These are phyloP conservation scores for Lipomyces yamanashiensis DNA, from an alignment of 805 yeast species.

Conservation along the genomic window DNA sequence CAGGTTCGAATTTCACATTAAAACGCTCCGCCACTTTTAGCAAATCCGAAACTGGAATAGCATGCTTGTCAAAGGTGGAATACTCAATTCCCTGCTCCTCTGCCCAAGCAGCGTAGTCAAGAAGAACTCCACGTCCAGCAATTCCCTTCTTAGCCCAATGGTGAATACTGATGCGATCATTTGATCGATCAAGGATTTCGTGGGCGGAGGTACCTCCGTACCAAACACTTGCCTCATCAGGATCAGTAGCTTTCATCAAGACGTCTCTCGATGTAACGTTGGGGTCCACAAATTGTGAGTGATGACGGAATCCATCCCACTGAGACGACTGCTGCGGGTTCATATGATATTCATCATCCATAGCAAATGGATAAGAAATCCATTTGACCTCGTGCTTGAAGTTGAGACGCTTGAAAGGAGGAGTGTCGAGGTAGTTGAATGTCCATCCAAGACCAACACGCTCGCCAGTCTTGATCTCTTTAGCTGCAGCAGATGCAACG, in stretches of 20 bases:
- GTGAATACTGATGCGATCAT: conserved; percentile 35
- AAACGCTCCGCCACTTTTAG: conserved; percentile 34
- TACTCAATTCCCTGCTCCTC: conserved; percentile 37
- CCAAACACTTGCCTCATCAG: conserved; percentile 35
- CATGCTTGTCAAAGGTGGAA: conserved; percentile 33
- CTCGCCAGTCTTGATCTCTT: conserved; percentile 39
- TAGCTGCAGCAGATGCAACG: conserved; percentile 36
- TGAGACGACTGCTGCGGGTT: conserved; percentile 46
- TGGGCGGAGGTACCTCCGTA: conserved; percentile 37
- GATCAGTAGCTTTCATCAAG: conserved; percentile 10
- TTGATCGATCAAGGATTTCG: conserved; percentile 35
- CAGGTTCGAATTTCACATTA: conserved; percentile 36
- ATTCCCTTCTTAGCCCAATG: conserved; percentile 42
- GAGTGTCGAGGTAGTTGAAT: conserved; percentile 35
- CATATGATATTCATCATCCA: conserved; percentile 42
- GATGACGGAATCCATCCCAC: conserved; percentile 47
- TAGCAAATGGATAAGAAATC: conserved; percentile 23
- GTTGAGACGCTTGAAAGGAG: conserved; percentile 34
- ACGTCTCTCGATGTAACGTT: conserved; percentile 16
- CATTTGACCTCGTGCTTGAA: conserved; percentile 20
- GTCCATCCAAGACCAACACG: conserved; percentile 39
- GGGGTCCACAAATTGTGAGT: conserved; percentile 37
- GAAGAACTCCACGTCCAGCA: conserved; percentile 42
- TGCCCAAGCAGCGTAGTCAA: conserved; percentile 42
- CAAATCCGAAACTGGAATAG: conserved; percentile 37